A percentile compares a stretch with the other conserved stretches of the same genome.
phyloP scores from a whole-genome alignment of 345 rosid genomes.

The Melastoma malabathricum region DNA sequence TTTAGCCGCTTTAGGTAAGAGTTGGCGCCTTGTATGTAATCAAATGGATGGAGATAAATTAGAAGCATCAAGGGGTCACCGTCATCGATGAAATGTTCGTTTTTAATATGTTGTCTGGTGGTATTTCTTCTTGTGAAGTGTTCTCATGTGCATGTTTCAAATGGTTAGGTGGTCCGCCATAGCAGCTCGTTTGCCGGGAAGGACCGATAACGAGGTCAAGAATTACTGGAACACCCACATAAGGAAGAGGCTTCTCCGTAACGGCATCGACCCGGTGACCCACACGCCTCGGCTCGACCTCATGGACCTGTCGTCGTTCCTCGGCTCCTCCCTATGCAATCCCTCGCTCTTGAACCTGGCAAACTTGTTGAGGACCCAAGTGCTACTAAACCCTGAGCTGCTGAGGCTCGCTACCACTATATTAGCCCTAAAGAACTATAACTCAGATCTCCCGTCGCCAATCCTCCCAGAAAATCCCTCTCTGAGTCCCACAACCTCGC shows the following conservation, averaged over 20 bases:
- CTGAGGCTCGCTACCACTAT: slow-evolving; percentile 28
- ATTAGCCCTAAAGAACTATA: slow-evolving; percentile 33
- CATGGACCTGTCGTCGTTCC: slow-evolving; percentile 57
- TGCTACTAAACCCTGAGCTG: slow-evolving; percentile 35
- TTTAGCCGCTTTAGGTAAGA: too few species aligned
- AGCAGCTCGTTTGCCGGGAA: slow-evolving; percentile 94
- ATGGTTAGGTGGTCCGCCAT: slow-evolving; percentile 84
- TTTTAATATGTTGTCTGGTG: neutral
- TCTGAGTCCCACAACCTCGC: slow-evolving; percentile 11
- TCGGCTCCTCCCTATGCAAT: slow-evolving; percentile 30
- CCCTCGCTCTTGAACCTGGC: slow-evolving; percentile 32
- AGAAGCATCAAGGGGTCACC: too few species aligned
- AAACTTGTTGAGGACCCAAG: slow-evolving; percentile 29
- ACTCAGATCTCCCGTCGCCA: slow-evolving; percentile 19
- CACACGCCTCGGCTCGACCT: slow-evolving; percentile 75
- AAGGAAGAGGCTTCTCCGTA: slow-evolving; percentile 65
- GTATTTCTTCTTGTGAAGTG: neutral
- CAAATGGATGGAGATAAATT: too few species aligned
- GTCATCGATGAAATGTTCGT: neutral
- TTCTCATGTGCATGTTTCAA: too few species aligned
- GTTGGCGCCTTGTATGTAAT: too few species aligned
- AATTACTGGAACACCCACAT: slow-evolving; percentile 94
- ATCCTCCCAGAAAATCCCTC: slow-evolving; percentile 24
- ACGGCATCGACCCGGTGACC: slow-evolving; percentile 91
- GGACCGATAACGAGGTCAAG: slow-evolving; percentile 93